Evolutionary conservation across 2,329 filamentous ascomycete species (phyloP).

Genomic region (Emericellopsis cladophorae): DNA sequence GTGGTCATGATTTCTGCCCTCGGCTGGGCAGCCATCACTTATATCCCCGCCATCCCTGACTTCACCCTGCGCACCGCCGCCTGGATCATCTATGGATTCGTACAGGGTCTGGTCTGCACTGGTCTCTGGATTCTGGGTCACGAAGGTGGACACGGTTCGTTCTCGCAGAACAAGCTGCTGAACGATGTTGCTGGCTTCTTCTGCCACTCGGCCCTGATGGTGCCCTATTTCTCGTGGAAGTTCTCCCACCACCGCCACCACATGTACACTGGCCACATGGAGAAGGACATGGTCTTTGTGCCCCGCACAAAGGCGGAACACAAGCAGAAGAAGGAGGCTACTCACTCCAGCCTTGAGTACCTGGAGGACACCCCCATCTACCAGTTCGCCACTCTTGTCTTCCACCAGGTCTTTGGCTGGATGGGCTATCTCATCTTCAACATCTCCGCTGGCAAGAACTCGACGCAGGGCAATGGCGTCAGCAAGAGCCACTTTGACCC

Average conservation of each 20-base stretch:
- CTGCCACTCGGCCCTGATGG: slow-evolving; percentile 52
- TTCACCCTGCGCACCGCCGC: slow-evolving; percentile 27
- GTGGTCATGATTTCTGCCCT: slow-evolving; percentile 33
- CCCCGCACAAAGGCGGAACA: slow-evolving; percentile 30
- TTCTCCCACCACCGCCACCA: slow-evolving; percentile 60
- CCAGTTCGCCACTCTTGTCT: slow-evolving; percentile 38
- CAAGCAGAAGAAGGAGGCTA: slow-evolving; percentile 12
- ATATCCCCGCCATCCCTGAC: slow-evolving; percentile 37
- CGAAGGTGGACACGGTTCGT: slow-evolving; percentile 58
- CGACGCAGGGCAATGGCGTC: slow-evolving; percentile 26
- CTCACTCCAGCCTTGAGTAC: slow-evolving; percentile 19
- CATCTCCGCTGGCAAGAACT: slow-evolving; percentile 32
- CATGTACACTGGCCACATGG: slow-evolving; percentile 53
- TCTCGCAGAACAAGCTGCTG: slow-evolving; percentile 41
- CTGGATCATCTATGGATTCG: slow-evolving; percentile 48
- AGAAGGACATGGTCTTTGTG: slow-evolving; percentile 55
- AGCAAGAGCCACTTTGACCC: slow-evolving; percentile 45
- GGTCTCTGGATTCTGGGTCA: slow-evolving; percentile 61
- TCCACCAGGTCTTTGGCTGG: slow-evolving; percentile 54
- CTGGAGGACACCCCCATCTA: slow-evolving; percentile 50
- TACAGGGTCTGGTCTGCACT: slow-evolving; percentile 53
- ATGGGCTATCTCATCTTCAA: slow-evolving; percentile 52
- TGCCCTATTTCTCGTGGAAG: slow-evolving; percentile 65
- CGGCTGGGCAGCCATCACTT: slow-evolving; percentile 36
- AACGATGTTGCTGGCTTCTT: slow-evolving; percentile 52